Evolutionary conservation across 805 yeast species (phyloP), one percentile per base, ranked within the genome.

Genomic region (Debaryomyces maramus): DNA sequence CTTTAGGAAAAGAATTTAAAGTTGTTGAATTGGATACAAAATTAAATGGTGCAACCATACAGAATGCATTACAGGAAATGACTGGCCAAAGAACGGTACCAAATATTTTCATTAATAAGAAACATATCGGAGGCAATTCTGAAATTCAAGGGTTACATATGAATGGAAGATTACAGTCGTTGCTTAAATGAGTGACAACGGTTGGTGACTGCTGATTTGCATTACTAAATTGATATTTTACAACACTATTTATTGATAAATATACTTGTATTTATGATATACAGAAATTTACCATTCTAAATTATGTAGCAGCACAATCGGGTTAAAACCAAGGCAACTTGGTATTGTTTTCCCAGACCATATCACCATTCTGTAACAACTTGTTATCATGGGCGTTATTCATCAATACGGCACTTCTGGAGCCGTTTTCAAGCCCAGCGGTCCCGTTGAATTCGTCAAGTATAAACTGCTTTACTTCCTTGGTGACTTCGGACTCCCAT

Each of bases 321-420:
- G 6, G 11, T 15, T 48, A 70, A 45, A 68, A 69, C 75, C 75
- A 70, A 7, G 73, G 65, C 28, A 70, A 48, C 47, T 70, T 70
- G 38, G 55, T 63, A 45, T 70, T 70, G 34, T 61, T 61, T 41
- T 65, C 74, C 75, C 75, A 70, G 8, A 67, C 45, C 16, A 67
- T 39, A 2, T 58, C 44, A 2, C 67, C 66, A 5, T 32, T 40
- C 23, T 39, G 28, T 34, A 67, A 46, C 32, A 48, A 41, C 5
- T 46, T 34, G 30, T 66, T 56, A n/a, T 65, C 69, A 1, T 31
- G 40, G 4, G 40, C 45, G 32, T 55, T 51, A 40, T 56, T 50
- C 39, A 63, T 50, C 34, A 58, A 52, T 8, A 64, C 46, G 11
- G 74, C 73, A 36, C 72, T 60, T 28, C 63, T 44, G 4, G 73